Conservation (phyloP, 371 early-diverging fungal species). For the Encephalitozoon intestinalis region DNA sequence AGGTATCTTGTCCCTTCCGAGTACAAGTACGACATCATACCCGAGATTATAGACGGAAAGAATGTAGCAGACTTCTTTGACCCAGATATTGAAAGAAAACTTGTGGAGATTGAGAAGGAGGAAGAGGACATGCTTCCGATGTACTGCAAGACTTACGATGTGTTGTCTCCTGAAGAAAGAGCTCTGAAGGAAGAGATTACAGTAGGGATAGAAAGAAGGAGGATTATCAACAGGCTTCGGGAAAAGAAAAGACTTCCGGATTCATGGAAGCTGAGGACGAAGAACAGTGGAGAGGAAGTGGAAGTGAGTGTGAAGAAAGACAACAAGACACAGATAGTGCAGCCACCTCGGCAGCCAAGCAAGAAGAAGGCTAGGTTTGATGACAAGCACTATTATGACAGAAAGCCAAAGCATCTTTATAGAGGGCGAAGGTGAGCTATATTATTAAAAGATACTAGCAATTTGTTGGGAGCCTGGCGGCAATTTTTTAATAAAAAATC, state of each 20-base stretch:
- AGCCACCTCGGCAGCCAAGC: background rate
- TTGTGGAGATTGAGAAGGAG: conserved; percentile 85
- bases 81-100: conserved; percentile 70
- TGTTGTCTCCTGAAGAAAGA: conserved; percentile 45
- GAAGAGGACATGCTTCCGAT: conserved; percentile 43
- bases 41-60: conserved; percentile 97
- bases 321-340: background rate
- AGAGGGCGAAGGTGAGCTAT: conserved; percentile 21
- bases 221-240: conserved; percentile 19
- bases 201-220: conserved; percentile 39
- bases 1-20: conserved; percentile 61
- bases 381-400: conserved; percentile 22
- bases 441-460: background rate
- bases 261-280: conserved; percentile 15
- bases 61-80: conserved; percentile 98
- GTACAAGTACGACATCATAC: conserved; percentile 93
- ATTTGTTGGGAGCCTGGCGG: background rate
- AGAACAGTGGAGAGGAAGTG: background rate
- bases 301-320: background rate
- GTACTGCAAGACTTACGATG: conserved; percentile 48
- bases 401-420: conserved; percentile 42
- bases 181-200: conserved; percentile 46
- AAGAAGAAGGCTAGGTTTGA: conserved; percentile 42
- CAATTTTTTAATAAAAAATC: conserved; percentile 2
- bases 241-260: conserved; percentile 10